Evolutionary conservation across 768 basidiomycete genomes (phyloP).

Genomic region (Boletus pseudo-olivaceus): DNA sequence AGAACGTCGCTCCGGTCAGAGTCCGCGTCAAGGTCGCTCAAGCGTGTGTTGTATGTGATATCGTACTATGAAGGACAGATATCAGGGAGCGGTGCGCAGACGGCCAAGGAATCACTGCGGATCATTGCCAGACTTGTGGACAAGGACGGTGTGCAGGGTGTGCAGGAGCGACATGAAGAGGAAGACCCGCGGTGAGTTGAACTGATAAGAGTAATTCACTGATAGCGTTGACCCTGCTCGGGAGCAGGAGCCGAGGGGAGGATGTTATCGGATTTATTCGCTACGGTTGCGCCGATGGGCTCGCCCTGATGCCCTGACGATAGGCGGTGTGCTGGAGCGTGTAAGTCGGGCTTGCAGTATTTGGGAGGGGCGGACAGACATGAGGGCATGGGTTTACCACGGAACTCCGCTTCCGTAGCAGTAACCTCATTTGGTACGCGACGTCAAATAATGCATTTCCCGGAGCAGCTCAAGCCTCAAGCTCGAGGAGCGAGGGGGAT

Average conservation of each 20-base stretch:
- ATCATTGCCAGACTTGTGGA: constrained; percentile 60
- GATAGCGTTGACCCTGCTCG: constrained; percentile 18
- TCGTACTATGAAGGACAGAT: constrained; percentile 59
- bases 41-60: constrained; percentile 39
- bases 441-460: neutral
- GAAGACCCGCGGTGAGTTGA: constrained; percentile 49
- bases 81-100: constrained; percentile 37
- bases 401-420: constrained; percentile 23
- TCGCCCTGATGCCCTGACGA: constrained; percentile 49
- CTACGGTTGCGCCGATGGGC: constrained; percentile 52
- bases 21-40: constrained; percentile 37
- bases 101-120: constrained; percentile 55
- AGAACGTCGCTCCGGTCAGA: constrained; percentile 29
- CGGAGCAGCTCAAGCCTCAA: neutral
- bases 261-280: constrained; percentile 54
- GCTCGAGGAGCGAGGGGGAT: neutral
- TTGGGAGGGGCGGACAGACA: constrained; percentile 15
- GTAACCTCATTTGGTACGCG: constrained; percentile 15
- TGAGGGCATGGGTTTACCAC: constrained; percentile 18
- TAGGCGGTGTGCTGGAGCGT: constrained; percentile 8
- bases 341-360: constrained; percentile 26
- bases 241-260: constrained; percentile 40
- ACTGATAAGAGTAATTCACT: neutral
- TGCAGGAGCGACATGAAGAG: constrained; percentile 27
- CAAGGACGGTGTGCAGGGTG: constrained; percentile 51